phyloP scores from a whole-genome alignment of 352 stramenopile species.

The Phytophthora foliorum region DNA sequence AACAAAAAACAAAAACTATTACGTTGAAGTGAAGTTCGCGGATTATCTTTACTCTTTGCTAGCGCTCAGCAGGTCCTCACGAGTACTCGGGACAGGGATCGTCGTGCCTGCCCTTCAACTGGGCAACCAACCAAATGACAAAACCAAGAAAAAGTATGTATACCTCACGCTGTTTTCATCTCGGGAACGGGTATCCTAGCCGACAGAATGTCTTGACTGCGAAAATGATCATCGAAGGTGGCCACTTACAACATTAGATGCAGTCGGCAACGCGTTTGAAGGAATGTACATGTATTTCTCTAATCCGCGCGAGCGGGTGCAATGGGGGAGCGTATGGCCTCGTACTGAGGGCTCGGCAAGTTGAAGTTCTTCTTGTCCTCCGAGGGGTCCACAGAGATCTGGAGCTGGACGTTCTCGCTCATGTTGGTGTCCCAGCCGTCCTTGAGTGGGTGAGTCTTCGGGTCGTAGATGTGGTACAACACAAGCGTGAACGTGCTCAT shows the following conservation, averaged over 20 bases:
- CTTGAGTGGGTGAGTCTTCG: constrained; percentile 32
- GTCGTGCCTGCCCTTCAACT: constrained; percentile 21
- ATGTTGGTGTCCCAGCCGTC: constrained; percentile 30
- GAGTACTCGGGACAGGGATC: no score
- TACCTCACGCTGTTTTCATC: constrained; percentile 1
- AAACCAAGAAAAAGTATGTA: constrained; percentile 35
- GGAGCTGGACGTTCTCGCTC: constrained; percentile 23
- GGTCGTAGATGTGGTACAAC: constrained; percentile 43
- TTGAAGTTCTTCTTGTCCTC: constrained; percentile 25
- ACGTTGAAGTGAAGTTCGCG: no score
- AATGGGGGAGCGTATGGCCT: constrained; percentile 24
- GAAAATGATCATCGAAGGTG: no score
- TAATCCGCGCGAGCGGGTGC: constrained; percentile 24
- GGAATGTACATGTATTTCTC: constrained; percentile 33
- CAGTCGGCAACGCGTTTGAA: no score
- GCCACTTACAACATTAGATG: no score
- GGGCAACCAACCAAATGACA: constrained; percentile 36
- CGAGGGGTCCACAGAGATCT: constrained; percentile 19
- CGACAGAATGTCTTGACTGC: no score
- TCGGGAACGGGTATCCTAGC: background rate
- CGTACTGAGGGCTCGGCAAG: constrained; percentile 25
- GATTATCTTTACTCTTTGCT: no score
- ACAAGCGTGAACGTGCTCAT: constrained; percentile 43
- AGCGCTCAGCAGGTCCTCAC: no score
- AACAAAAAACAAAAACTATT: no score